Conservation (phyloP, 805 yeast species). For the Wickerhamiella shivajii region DNA sequence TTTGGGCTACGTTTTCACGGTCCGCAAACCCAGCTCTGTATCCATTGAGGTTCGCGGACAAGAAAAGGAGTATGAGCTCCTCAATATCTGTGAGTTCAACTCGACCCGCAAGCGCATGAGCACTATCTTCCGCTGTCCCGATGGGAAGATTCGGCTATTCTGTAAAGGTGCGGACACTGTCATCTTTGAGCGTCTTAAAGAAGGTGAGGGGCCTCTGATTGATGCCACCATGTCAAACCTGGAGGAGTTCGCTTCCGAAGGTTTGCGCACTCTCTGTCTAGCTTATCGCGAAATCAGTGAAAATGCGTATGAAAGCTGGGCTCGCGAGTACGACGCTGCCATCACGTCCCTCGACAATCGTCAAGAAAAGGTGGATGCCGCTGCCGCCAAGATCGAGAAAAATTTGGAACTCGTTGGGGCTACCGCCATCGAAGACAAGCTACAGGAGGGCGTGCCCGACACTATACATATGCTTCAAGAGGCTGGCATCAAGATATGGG, state of each 20-base stretch:
- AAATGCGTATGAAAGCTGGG: conserved; percentile 65
- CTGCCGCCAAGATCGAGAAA: conserved; percentile 76
- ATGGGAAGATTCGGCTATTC: conserved; percentile 73
- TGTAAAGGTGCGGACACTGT: conserved; percentile 99
- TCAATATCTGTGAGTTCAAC: conserved; percentile 90
- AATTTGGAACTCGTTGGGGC: conserved; percentile 80
- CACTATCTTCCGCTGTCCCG: conserved; percentile 85
- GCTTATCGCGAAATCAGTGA: conserved; percentile 72
- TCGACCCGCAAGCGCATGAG: conserved; percentile 98
- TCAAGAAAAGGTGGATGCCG: conserved; percentile 62
- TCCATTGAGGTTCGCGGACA: conserved; percentile 44
- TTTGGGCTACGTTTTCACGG: conserved; percentile 69
- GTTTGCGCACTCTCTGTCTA: conserved; percentile 85
- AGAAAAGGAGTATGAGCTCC: conserved; percentile 51
- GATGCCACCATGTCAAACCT: conserved; percentile 71
- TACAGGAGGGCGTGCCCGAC: conserved; percentile 97
- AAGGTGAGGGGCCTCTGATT: conserved; percentile 49
- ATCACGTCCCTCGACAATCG: conserved; percentile 69
- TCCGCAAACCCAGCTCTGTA: conserved; percentile 75
- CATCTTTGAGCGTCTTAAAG: conserved; percentile 59
- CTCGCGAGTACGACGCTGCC: conserved; percentile 52
- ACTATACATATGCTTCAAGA: conserved; percentile 88
- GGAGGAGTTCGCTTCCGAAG: conserved; percentile 95
- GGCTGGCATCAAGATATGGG: conserved; percentile 97
- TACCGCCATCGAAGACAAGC: conserved; percentile 94